Conservation (phyloP, 257 asterid species). For the Lycium barbarum region DNA sequence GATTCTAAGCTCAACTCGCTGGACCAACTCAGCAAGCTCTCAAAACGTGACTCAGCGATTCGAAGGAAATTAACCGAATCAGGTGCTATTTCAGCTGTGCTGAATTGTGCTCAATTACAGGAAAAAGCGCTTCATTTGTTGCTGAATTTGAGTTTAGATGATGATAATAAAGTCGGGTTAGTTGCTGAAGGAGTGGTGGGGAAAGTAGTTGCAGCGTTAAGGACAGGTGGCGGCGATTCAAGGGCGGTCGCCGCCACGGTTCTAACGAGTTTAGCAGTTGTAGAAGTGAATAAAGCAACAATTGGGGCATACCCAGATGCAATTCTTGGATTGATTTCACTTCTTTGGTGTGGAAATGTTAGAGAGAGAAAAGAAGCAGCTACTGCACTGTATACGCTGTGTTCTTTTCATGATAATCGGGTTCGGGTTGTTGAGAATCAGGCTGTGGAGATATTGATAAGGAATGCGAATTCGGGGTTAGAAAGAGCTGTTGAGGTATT, state of each 20-base stretch:
- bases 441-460: conserved; percentile 69
- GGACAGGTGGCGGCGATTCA: conserved; percentile 72
- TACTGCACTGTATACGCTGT: conserved; percentile 74
- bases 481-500: conserved; percentile 89
- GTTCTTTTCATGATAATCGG: conserved; percentile 79
- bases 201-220: conserved; percentile 65
- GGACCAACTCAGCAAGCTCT: conserved; percentile 64
- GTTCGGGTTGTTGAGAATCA: conserved; percentile 59
- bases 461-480: conserved; percentile 67
- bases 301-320: conserved; percentile 83
- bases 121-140: conserved; percentile 82
- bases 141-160: conserved; percentile 85
- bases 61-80: conserved; percentile 79
- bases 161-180: conserved; percentile 87
- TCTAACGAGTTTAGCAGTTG: conserved; percentile 84
- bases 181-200: conserved; percentile 91
- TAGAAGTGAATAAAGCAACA: conserved; percentile 88
- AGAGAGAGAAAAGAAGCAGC: conserved; percentile 95
- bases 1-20: conserved; percentile 57
- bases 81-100: conserved; percentile 79
- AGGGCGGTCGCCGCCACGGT: conserved; percentile 93
- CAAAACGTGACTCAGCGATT: conserved; percentile 63
- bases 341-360: conserved; percentile 61
- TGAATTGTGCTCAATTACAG: conserved; percentile 56
- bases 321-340: conserved; percentile 67